Evolutionary conservation across 345 rosid genomes (phyloP), one percentile per base, ranked within the genome.

Genomic region (Erucastrum elatum): DNA sequence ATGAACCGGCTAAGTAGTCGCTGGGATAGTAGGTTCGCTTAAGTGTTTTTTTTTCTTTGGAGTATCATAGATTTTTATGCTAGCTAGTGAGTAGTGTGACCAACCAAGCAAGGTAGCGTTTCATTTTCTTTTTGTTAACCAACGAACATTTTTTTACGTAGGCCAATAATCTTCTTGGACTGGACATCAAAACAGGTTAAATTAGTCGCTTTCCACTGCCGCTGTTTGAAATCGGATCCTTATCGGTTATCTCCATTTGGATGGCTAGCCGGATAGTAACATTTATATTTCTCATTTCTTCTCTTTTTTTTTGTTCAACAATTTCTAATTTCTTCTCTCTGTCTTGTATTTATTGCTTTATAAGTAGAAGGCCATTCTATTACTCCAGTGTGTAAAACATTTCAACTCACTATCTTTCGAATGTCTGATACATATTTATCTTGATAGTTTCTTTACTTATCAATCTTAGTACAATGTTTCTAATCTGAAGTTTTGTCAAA

Each of bases 1-100:
- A 67, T 58, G 60, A 59, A 39, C 11, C 44, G 27, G 34, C 73
- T 29, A 75, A 75, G 67, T 67, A 67, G 67, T 66, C 46, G 17
- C 6, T 53, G 35, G 49, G n/a, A 33, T 44, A 49, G 56, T 33
- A 64, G 64, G 37, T 64, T 74, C 46, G 35, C 9, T 12, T 46
- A 6, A 15, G 60, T 72, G 37, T 60, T 60, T 46, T 13, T n/a
- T n/a, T 29, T 37, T 11, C 56, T 71, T 29, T 58, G 16, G 59
- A 29, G 44, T 29, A 41, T 16, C 31, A 51, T 69, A 30, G 63
- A 69, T 68, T 6, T 58, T 31, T 31, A 62, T 62, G 67, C 12
- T 33, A 63, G 60, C 44, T 72, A 61, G 17, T 62, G 59, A 72
- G 41, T 72, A 61, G 30, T 62, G 21, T 21, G 21, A 21, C 21